A percentile compares a stretch with the other conserved stretches of the same genome.
Evolutionary conservation across 345 rosid genomes (phyloP).

Genomic region (Excoecaria cochinchinensis): DNA sequence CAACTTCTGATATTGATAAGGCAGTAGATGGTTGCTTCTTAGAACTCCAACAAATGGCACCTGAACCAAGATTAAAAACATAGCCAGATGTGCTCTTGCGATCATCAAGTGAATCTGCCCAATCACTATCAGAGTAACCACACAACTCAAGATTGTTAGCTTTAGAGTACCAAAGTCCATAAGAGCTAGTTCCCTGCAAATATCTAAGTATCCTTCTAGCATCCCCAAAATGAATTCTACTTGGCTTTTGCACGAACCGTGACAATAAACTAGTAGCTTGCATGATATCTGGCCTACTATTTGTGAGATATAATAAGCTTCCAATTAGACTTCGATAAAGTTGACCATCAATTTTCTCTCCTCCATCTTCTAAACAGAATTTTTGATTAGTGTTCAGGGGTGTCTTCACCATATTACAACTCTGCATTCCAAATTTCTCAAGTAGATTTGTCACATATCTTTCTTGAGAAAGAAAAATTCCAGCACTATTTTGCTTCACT

Average conservation of each 20-base stretch:
- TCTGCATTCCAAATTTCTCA: too few relatives aligned
- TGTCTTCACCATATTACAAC: too few relatives aligned
- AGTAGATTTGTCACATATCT: too few relatives aligned
- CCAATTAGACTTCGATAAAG: constrained; percentile 3
- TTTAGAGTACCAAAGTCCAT: background rate
- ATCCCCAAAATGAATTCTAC: constrained; percentile 13
- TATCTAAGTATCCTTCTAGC: background rate
- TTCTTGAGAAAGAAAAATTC: too few relatives aligned
- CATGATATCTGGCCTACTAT: background rate
- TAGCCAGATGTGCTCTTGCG: background rate
- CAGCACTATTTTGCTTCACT: too few relatives aligned
- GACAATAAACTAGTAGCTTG: constrained; percentile 6
- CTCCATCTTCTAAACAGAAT: constrained; percentile 2
- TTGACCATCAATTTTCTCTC: background rate
- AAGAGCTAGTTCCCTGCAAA: background rate
- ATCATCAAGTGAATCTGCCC: background rate
- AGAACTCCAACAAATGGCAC: too few relatives aligned
- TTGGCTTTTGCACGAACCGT: constrained; percentile 9
- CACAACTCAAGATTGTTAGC: background rate
- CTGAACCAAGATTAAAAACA: too few relatives aligned
- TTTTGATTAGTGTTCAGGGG: too few relatives aligned
- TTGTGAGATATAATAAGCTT: background rate
- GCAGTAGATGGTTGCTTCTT: too few relatives aligned
- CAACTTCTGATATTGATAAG: too few relatives aligned
- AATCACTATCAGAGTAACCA: background rate